Percentiles rank a stretch among this genome's conserved stretches.
phyloP scores from a whole-genome alignment of 345 rosid genomes.

The Turritis glabra region DNA sequence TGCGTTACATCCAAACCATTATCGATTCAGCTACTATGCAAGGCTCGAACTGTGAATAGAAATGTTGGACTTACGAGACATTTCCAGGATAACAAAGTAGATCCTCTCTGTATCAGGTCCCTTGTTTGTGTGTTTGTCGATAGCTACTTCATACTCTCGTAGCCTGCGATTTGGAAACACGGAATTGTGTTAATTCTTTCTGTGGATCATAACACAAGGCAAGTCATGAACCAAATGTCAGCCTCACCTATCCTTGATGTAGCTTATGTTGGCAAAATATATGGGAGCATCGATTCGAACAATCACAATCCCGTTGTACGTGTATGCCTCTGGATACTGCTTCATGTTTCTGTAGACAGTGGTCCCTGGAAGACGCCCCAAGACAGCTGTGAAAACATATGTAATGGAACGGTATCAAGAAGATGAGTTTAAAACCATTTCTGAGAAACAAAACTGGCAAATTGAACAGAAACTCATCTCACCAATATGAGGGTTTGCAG shows the following conservation, averaged over 20 bases:
- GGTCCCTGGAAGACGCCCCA: conserved; percentile 99
- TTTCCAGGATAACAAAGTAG: conserved; percentile 78
- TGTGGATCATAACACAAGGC: conserved; percentile 9
- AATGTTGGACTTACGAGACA: conserved; percentile 75
- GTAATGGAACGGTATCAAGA: conserved; percentile 9
- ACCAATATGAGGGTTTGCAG: conserved; percentile 99
- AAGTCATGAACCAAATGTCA: not conserved
- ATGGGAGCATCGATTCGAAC: conserved; percentile 96
- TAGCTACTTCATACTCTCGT: conserved; percentile 78
- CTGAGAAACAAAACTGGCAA: not conserved
- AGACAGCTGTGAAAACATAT: conserved; percentile 65
- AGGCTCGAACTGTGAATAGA: not conserved
- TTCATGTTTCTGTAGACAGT: conserved; percentile 83
- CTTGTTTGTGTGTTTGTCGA: conserved; percentile 60
- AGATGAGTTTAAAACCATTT: not conserved
- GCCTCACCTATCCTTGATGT: conserved; percentile 80
- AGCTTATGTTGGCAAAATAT: conserved; percentile 93
- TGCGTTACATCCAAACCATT: conserved; percentile 32
- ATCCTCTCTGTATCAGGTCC: conserved; percentile 81
- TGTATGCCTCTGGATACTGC: conserved; percentile 96
- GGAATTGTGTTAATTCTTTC: not conserved
- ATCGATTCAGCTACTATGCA: not conserved
- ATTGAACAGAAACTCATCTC: conserved; percentile 32
- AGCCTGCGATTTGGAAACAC: conserved; percentile 48
- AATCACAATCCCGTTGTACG: conserved; percentile 87